Conservation (phyloP, 2,329 filamentous ascomycete genomes). For the Cladophialophora immunda region DNA sequence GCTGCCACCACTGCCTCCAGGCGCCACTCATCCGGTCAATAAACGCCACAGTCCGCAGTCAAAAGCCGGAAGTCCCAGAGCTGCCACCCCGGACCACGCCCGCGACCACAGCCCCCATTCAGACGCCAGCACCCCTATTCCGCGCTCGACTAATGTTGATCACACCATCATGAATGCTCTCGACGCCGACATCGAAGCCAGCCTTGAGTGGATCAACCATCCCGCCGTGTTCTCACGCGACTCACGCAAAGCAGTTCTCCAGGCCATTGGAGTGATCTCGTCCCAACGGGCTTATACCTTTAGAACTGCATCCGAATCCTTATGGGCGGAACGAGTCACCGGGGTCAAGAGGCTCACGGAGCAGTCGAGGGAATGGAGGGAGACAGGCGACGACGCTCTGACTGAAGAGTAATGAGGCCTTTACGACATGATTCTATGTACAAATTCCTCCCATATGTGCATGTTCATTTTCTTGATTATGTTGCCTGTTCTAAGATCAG, state of each 20-base stretch:
- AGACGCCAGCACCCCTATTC: slow-evolving; percentile 52
- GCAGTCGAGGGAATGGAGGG: slow-evolving; percentile 88
- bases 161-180: slow-evolving; percentile 81
- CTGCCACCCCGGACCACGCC: slow-evolving; percentile 49
- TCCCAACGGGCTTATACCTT: slow-evolving; percentile 94
- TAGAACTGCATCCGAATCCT: slow-evolving; percentile 83
- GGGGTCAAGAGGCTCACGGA: slow-evolving; percentile 85
- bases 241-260: slow-evolving; percentile 91
- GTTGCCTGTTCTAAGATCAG: slow-evolving; percentile 13
- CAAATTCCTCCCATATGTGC: slow-evolving; percentile 19
- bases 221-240: slow-evolving; percentile 94
- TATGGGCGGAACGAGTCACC: slow-evolving; percentile 84
- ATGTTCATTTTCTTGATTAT: slow-evolving; percentile 12
- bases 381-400: slow-evolving; percentile 73
- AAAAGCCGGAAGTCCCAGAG: slow-evolving; percentile 46
- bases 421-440: slow-evolving; percentile 32
- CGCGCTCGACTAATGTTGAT: slow-evolving; percentile 74
- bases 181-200: slow-evolving; percentile 87
- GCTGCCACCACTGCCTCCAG: slow-evolving; percentile 83
- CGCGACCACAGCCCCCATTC: slow-evolving; percentile 48
- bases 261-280: slow-evolving; percentile 95
- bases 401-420: slow-evolving; percentile 40
- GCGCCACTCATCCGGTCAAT: slow-evolving; percentile 55
- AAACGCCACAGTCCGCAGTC: slow-evolving; percentile 50
- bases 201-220: slow-evolving; percentile 96